A percentile compares a stretch with the other conserved stretches of the same genome.
Evolutionary conservation across 2,329 filamentous ascomycete species (phyloP).

Genomic region (Teratosphaeriaceae sp.): DNA sequence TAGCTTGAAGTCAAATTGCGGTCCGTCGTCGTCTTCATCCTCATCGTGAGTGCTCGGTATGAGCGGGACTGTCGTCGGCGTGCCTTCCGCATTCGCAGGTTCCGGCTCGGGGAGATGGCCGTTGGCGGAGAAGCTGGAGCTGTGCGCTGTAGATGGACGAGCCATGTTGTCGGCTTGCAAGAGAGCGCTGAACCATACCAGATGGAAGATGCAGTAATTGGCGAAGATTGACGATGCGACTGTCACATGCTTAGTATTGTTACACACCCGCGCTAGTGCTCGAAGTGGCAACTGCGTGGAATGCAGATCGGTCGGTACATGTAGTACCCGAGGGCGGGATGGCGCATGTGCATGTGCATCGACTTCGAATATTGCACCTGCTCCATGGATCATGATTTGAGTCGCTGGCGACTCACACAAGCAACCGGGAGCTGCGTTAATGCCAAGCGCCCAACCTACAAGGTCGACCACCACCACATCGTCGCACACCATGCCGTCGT

Average conservation of each 20-base stretch:
- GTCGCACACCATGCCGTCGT: conserved; percentile 21
- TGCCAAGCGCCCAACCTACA: too few relatives aligned
- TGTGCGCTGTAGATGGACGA: conserved; percentile 17
- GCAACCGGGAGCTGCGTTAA: too few relatives aligned
- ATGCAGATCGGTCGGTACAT: neutral
- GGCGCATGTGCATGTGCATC: too few relatives aligned
- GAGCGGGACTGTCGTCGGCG: neutral
- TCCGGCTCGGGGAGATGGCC: conserved; percentile 3
- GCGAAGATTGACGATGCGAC: neutral
- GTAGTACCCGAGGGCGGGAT: too few relatives aligned
- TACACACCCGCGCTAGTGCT: neutral
- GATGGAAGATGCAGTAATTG: neutral
- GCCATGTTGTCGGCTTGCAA: too few relatives aligned
- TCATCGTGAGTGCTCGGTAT: conserved; percentile 3
- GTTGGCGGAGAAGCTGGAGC: conserved; percentile 5
- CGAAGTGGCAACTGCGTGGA: neutral
- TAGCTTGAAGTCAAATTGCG: conserved; percentile 11
- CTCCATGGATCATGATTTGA: neutral
- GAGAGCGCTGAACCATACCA: neutral
- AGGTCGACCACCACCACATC: neutral
- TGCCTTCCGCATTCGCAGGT: conserved; percentile 4
- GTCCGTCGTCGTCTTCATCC: conserved; percentile 1
- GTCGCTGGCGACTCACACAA: neutral
- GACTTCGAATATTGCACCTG: too few relatives aligned
- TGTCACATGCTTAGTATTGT: conserved; percentile 4